Evolutionary conservation across 1,284 basidiomycete genomes (phyloP).

Genomic region (Schizophyllum commune): DNA sequence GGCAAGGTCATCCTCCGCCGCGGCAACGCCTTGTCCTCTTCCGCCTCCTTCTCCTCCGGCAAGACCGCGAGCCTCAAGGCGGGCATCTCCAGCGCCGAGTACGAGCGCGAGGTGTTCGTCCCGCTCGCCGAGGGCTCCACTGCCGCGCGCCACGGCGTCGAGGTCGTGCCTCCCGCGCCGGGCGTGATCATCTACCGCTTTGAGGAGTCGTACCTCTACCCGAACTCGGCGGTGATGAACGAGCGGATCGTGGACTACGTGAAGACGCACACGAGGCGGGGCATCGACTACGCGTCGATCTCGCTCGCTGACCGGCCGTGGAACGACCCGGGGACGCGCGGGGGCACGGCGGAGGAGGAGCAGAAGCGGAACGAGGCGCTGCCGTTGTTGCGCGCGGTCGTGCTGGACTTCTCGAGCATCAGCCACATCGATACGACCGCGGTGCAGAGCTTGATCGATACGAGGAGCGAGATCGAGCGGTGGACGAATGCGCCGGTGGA

Average conservation of each 20-base stretch:
- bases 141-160: constrained; percentile 57
- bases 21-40: constrained; percentile 11
- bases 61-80: not conserved
- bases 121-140: constrained; percentile 63
- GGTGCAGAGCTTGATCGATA: constrained; percentile 87
- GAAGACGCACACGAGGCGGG: constrained; percentile 73
- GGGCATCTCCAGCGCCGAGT: constrained; percentile 19
- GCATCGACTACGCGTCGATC: constrained; percentile 62
- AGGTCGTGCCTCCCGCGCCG: constrained; percentile 73
- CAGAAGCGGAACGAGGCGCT: constrained; percentile 43
- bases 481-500: constrained; percentile 81
- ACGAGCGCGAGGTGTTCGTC: constrained; percentile 73
- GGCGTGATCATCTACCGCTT: constrained; percentile 91
- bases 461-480: constrained; percentile 79
- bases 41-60: not conserved
- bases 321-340: constrained; percentile 86
- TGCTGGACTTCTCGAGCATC: constrained; percentile 87
- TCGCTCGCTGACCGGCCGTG: constrained; percentile 73
- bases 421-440: constrained; percentile 84
- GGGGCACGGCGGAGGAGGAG: constrained; percentile 16
- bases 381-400: constrained; percentile 76
- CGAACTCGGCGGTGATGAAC: constrained; percentile 82
- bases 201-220: constrained; percentile 92
- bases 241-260: constrained; percentile 76
- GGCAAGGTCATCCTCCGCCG: constrained; percentile 56